Evolutionary conservation across 768 basidiomycete genomes (phyloP).

Genomic region (Lanmaoa rubissima): DNA sequence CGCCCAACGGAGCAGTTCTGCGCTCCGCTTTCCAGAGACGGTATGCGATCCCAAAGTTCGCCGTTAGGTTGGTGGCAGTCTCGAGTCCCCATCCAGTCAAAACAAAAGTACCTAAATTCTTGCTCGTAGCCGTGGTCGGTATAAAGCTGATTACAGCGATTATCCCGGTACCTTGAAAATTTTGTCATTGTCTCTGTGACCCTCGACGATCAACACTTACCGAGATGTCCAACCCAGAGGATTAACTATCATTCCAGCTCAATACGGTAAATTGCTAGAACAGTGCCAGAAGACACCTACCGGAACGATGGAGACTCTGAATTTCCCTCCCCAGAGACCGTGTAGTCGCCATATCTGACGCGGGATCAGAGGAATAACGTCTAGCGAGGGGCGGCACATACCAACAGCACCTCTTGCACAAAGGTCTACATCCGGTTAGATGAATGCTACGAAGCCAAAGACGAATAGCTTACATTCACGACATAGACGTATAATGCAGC

Average conservation of each 20-base stretch:
- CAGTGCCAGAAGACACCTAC: constrained; percentile 2
- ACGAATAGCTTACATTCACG: constrained; percentile 14
- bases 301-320: constrained; percentile 13
- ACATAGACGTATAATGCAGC: constrained; percentile 19
- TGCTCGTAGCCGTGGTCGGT: constrained; percentile 3
- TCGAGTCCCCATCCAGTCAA: constrained; percentile 23
- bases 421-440: constrained; percentile 8
- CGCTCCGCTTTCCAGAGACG: constrained; percentile 12
- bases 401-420: constrained; percentile 19
- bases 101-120: constrained; percentile 2
- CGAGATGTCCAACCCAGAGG: constrained; percentile 16
- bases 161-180: constrained; percentile 10
- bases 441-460: background rate
- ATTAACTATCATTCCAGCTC: constrained; percentile 7
- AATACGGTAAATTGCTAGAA: background rate
- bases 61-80: constrained; percentile 12
- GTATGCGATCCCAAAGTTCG: constrained; percentile 20
- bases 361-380: background rate
- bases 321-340: constrained; percentile 12
- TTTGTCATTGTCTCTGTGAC: background rate
- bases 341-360: constrained; percentile 25
- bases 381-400: background rate
- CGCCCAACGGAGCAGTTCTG: background rate
- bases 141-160: constrained; percentile 18
- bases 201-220: constrained; percentile 9